Percentiles rank a stretch among this genome's conserved stretches.
Conservation (phyloP, 108 stramenopile genomes). For the Cyclotella atomus region DNA sequence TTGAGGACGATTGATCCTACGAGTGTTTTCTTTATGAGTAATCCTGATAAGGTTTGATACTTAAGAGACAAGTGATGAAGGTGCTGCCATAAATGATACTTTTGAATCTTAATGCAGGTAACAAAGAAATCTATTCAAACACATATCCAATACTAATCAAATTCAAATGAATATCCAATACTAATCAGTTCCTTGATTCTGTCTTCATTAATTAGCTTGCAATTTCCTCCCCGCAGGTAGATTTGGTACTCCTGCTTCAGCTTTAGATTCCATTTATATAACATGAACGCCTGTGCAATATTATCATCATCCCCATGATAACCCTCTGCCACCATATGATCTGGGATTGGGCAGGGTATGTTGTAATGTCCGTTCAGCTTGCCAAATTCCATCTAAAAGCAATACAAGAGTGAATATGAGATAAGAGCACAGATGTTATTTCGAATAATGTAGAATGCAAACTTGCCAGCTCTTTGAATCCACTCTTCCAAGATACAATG, state of each 20-base stretch:
- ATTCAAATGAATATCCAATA: constrained; percentile 5
- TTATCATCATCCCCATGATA: constrained; percentile 5
- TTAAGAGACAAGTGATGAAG: not conserved
- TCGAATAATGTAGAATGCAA: no score
- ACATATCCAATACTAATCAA: no score
- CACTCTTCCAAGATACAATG: not conserved
- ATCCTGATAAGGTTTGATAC: constrained; percentile 1
- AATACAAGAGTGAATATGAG: not conserved
- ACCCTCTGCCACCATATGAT: not conserved
- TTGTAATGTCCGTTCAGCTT: constrained; percentile 17
- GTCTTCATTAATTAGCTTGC: constrained; percentile 7
- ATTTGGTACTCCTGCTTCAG: not conserved
- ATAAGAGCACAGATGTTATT: no score
- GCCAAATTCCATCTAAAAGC: constrained; percentile 6
- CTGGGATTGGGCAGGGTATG: constrained; percentile 8
- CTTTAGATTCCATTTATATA: not conserved
- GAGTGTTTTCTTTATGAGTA: constrained; percentile 70
- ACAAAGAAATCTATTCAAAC: not conserved
- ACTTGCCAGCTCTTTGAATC: constrained; percentile 14
- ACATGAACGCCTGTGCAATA: not conserved
- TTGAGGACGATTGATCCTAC: constrained; percentile 83
- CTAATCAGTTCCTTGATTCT: not conserved
- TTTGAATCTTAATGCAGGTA: not conserved
- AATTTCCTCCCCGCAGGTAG: not conserved
- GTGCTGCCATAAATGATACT: not conserved